Percentiles rank a stretch among this genome's conserved stretches.
phyloP scores from a whole-genome alignment of 345 rosid species.

The Lagerstroemia speciosa region DNA sequence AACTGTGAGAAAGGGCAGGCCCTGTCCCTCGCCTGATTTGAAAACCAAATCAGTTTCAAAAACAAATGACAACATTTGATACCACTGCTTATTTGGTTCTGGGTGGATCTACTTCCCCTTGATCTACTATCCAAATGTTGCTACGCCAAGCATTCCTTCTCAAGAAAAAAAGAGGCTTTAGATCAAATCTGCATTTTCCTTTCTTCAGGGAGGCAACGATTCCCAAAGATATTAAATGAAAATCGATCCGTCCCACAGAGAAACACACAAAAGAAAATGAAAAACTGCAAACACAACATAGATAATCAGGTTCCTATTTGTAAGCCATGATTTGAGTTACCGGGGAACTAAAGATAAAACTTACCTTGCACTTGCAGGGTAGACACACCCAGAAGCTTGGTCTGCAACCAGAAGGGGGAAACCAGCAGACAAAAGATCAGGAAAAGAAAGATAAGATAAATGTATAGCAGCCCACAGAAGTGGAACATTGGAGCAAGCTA shows the following conservation, averaged over 20 bases:
- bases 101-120: neutral
- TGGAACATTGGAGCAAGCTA: too few species aligned
- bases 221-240: too few species aligned
- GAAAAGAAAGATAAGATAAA: too few species aligned
- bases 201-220: neutral
- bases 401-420: neutral
- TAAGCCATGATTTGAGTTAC: neutral
- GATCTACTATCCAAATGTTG: too few species aligned
- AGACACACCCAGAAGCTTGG: constrained; percentile 14
- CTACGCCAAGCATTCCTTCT: too few species aligned
- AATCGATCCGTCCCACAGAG: too few species aligned
- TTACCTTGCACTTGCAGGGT: constrained; percentile 48
- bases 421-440: neutral
- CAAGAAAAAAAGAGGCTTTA: neutral
- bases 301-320: neutral
- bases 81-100: neutral
- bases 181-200: neutral
- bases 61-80: neutral
- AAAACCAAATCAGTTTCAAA: neutral
- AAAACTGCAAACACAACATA: neutral
- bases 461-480: too few species aligned
- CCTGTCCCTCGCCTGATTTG: neutral
- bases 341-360: constrained; percentile 5
- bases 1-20: neutral
- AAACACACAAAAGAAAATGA: too few species aligned